Percentiles rank a stretch among this genome's conserved stretches.
Evolutionary conservation across 768 basidiomycete species (phyloP).

Genomic region (Boletus vinaceobasis): DNA sequence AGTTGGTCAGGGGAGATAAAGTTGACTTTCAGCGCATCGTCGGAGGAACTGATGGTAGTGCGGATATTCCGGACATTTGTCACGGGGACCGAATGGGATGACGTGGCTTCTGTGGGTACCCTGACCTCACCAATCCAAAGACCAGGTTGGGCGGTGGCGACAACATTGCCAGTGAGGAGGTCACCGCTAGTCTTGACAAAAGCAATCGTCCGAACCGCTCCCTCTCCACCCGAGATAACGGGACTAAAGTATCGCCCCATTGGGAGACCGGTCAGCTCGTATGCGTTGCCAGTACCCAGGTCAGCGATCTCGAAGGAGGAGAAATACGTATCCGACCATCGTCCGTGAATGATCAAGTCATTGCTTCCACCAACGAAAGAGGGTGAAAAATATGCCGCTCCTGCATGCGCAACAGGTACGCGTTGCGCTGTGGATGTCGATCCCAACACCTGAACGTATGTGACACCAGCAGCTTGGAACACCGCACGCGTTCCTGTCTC

Average conservation of each 20-base stretch:
- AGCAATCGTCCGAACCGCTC: constrained; percentile 47
- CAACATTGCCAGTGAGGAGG: constrained; percentile 55
- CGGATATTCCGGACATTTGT: constrained; percentile 49
- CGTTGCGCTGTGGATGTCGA: constrained; percentile 33
- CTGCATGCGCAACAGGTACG: constrained; percentile 46
- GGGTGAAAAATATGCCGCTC: constrained; percentile 62
- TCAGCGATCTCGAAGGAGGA: constrained; percentile 66
- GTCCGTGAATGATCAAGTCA: constrained; percentile 56
- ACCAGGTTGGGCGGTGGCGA: constrained; percentile 62
- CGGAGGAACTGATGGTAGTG: constrained; percentile 43
- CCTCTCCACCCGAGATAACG: constrained; percentile 44
- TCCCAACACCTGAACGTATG: constrained; percentile 23
- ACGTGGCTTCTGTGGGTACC: constrained; percentile 37
- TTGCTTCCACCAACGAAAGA: constrained; percentile 44
- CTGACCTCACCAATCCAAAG: constrained; percentile 62
- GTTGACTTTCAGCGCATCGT: constrained; percentile 46
- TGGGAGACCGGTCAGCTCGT: constrained; percentile 55
- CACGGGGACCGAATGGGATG: constrained; percentile 35
- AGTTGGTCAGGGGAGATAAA: constrained; percentile 59
- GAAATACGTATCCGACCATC: constrained; percentile 65
- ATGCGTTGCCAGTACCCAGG: constrained; percentile 38
- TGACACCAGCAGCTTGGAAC: constrained; percentile 64
- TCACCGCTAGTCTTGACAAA: constrained; percentile 64
- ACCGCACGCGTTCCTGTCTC: constrained; percentile 49
- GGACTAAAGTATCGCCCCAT: constrained; percentile 65